phyloP scores from a whole-genome alignment of 1,284 basidiomycete genomes.

The Apiotrichum akiyoshidainum region DNA sequence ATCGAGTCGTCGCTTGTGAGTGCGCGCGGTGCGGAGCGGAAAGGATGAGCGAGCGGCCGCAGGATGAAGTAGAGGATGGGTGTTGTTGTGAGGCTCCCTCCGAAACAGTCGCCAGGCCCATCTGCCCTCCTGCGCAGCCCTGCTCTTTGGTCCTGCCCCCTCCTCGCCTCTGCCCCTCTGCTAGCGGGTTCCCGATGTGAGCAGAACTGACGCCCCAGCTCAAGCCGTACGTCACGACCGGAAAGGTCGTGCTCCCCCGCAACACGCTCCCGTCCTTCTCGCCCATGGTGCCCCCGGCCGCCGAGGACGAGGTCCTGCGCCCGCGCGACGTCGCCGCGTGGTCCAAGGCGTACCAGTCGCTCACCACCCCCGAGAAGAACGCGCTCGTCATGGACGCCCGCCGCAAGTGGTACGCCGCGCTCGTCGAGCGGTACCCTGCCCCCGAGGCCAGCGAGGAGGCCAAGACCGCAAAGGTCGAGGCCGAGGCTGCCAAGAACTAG shows the following conservation, averaged over 20 bases:
- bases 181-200: conserved; percentile 1
- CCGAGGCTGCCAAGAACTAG: neutral
- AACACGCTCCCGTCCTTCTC: conserved; percentile 23
- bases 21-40: too few relatives aligned
- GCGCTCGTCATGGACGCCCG: conserved; percentile 40
- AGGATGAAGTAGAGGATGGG: too few relatives aligned
- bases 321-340: conserved; percentile 20
- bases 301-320: conserved; percentile 10
- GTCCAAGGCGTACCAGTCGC: conserved; percentile 32
- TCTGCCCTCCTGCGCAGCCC: too few relatives aligned
- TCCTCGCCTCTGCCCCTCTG: neutral
- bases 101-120: too few relatives aligned
- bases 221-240: conserved; percentile 53
- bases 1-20: conserved; percentile 17
- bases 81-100: neutral
- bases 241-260: conserved; percentile 13
- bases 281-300: conserved; percentile 10
- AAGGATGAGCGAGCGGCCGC: too few relatives aligned
- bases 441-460: conserved; percentile 8
- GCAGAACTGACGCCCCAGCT: conserved; percentile 39
- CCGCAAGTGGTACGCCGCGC: conserved; percentile 41
- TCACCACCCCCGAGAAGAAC: conserved; percentile 32
- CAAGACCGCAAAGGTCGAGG: conserved; percentile 16
- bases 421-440: conserved; percentile 21
- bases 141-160: neutral